phyloP scores from a whole-genome alignment of 306 rosid species.

The Malus fusca region DNA sequence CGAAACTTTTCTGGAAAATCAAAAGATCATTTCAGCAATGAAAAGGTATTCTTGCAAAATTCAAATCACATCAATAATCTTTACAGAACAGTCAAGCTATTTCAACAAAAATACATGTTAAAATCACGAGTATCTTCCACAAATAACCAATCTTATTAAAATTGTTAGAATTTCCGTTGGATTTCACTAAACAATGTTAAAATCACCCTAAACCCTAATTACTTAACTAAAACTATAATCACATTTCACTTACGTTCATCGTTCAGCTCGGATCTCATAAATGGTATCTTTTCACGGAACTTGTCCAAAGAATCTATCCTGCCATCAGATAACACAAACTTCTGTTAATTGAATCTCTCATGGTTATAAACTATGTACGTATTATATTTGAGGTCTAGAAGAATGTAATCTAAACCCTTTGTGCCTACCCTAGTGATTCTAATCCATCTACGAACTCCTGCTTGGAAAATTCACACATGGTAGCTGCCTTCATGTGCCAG shows the following conservation, averaged over 20 bases:
- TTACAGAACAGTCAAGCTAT: background rate
- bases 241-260: conserved; percentile 72
- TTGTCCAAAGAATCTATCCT: conserved; percentile 94
- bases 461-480: conserved; percentile 98
- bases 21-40: conserved; percentile 24
- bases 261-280: conserved; percentile 85
- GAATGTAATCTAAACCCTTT: background rate
- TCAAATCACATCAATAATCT: background rate
- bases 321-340: conserved; percentile 29
- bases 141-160: background rate
- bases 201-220: too few species aligned
- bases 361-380: background rate
- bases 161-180: too few species aligned
- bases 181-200: too few species aligned
- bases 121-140: background rate
- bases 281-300: conserved; percentile 82
- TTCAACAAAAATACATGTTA: background rate
- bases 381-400: background rate
- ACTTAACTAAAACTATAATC: background rate
- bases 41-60: background rate
- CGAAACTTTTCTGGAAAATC: conserved; percentile 81
- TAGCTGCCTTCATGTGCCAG: conserved; percentile 99
- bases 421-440: conserved; percentile 74
- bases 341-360: conserved; percentile 4
- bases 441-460: conserved; percentile 86